phyloP scores from a whole-genome alignment of 306 rosid genomes.

The Dryas alaskensis region DNA sequence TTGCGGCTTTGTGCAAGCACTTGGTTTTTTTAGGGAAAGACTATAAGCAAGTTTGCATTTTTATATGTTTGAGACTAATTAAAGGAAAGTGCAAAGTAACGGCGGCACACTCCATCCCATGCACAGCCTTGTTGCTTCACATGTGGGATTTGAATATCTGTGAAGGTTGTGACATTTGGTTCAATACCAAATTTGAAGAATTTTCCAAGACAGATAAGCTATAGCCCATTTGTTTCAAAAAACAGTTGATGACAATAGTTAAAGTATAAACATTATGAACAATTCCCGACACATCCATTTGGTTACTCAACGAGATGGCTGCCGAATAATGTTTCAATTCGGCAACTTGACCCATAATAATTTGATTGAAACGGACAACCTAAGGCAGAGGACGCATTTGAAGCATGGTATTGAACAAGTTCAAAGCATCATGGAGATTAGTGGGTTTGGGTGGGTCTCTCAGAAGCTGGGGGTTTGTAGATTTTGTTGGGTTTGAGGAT shows the following conservation, averaged over 20 bases:
- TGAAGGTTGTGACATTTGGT: conserved; percentile 12
- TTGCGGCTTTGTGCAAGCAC: too few relatives aligned
- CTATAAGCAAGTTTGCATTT: too few relatives aligned
- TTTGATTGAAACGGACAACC: conserved; percentile 26
- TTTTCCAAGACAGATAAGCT: conserved; percentile 8
- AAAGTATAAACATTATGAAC: conserved; percentile 24
- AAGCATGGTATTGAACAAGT: conserved; percentile 16
- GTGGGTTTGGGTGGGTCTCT: not conserved
- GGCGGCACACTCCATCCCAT: too few relatives aligned
- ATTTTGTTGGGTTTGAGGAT: too few relatives aligned
- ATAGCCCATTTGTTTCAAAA: conserved; percentile 9
- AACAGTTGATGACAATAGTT: conserved; percentile 37
- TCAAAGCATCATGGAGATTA: not conserved
- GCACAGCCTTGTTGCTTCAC: too few relatives aligned
- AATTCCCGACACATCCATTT: conserved; percentile 9
- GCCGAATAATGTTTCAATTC: not conserved
- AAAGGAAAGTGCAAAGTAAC: too few relatives aligned
- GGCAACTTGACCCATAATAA: conserved; percentile 22
- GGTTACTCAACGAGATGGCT: conserved; percentile 22
- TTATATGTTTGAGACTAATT: not conserved
- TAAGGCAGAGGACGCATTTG: not conserved
- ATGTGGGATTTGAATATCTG: not conserved
- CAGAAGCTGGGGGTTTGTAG: not conserved
- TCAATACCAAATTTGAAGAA: conserved; percentile 25
- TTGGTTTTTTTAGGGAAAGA: too few relatives aligned